phyloP scores from a whole-genome alignment of 2,329 filamentous ascomycete species.

The Fulvia fulva region DNA sequence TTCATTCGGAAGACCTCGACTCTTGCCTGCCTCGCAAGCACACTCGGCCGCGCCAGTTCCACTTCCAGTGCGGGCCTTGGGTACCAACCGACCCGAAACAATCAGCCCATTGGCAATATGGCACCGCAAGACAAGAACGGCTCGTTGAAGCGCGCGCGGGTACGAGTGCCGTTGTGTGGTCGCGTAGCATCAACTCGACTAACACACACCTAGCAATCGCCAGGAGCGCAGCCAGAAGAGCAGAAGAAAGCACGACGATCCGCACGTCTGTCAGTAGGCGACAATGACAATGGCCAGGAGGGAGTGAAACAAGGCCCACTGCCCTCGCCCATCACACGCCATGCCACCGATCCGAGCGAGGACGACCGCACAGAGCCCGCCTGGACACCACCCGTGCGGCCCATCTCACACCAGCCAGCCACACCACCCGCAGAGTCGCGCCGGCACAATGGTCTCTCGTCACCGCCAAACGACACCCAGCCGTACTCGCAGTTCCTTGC shows the following conservation, averaged over 20 bases:
- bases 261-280: slow-evolving; percentile 55
- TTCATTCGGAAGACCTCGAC: neutral
- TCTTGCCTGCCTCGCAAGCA: neutral
- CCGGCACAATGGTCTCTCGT: slow-evolving; percentile 48
- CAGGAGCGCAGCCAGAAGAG: slow-evolving; percentile 61
- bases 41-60: too few species aligned
- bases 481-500: slow-evolving; percentile 76
- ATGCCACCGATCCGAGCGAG: slow-evolving; percentile 63
- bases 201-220: slow-evolving; percentile 54
- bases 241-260: slow-evolving; percentile 82
- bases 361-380: slow-evolving; percentile 69
- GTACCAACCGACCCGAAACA: neutral
- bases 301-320: slow-evolving; percentile 60
- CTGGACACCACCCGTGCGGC: slow-evolving; percentile 38
- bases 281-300: slow-evolving; percentile 17
- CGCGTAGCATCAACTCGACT: slow-evolving; percentile 14
- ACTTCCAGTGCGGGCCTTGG: neutral
- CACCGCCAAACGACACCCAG: slow-evolving; percentile 73
- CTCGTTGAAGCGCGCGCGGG: slow-evolving; percentile 77
- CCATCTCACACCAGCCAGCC: slow-evolving; percentile 35
- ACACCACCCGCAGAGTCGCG: slow-evolving; percentile 39
- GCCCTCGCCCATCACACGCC: slow-evolving; percentile 74
- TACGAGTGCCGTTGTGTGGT: slow-evolving; percentile 44
- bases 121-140: slow-evolving; percentile 59
- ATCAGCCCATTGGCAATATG: slow-evolving; percentile 23